These are phyloP conservation scores for Ogataea dorogensis DNA, from an alignment of 805 yeast genomes.

Conservation along the genomic window DNA sequence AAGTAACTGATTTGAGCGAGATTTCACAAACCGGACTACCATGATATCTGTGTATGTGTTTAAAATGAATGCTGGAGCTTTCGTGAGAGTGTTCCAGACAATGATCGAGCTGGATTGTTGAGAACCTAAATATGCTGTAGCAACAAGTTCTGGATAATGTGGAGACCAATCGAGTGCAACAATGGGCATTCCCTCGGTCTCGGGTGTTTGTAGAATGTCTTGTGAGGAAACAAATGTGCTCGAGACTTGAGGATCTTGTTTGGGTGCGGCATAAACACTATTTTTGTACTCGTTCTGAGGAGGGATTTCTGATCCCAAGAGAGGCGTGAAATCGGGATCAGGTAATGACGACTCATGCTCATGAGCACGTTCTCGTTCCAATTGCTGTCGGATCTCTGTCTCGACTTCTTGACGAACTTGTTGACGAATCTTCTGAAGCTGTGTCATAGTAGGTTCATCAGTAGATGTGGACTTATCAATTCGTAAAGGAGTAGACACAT, in stretches of 20 bases:
- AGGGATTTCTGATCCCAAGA: constrained; percentile 6
- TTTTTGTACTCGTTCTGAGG: constrained; percentile 25
- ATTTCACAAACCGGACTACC: constrained; percentile 39
- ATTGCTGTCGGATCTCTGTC: constrained; percentile 8
- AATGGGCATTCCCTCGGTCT: constrained; percentile 18
- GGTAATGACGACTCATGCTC: constrained; percentile 1
- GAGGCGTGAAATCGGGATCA: constrained; percentile 1
- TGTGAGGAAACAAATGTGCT: constrained; percentile 7
- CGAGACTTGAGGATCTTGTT: constrained; percentile 3
- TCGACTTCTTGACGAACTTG: constrained; percentile 15
- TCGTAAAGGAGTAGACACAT: constrained; percentile 4
- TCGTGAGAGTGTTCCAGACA: constrained; percentile 31
- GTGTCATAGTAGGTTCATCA: constrained; percentile 12
- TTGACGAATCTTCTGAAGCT: constrained; percentile 12
- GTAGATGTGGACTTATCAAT: constrained; percentile 7
- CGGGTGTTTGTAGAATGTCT: constrained; percentile 4
- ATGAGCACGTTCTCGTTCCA: constrained; percentile 12
- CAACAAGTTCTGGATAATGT: constrained; percentile 29
- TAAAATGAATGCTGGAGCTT: constrained; percentile 37
- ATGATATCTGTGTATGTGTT: constrained; percentile 41
- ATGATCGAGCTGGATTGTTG: constrained; percentile 18
- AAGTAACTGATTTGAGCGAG: constrained; percentile 39
- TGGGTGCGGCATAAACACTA: constrained; percentile 24
- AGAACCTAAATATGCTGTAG: constrained; percentile 23
- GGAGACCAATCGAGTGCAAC: constrained; percentile 33